phyloP scores from a whole-genome alignment of 2,329 filamentous ascomycete species.

The Botrytis elliptica region DNA sequence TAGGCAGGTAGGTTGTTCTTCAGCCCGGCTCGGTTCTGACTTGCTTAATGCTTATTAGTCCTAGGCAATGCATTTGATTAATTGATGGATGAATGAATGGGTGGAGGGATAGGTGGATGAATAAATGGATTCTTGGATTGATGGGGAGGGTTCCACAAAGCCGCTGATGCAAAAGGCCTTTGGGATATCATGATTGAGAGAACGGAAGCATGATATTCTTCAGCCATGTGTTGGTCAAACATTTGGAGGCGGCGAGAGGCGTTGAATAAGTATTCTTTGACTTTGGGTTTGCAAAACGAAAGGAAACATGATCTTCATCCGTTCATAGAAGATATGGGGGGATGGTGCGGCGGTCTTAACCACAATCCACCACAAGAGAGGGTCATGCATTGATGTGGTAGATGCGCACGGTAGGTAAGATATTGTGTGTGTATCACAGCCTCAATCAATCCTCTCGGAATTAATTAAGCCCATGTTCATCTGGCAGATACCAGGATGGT shows the following conservation, averaged over 20 bases:
- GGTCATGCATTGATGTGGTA: constrained; percentile 13
- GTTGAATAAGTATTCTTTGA: not conserved
- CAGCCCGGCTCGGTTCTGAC: constrained; percentile 9
- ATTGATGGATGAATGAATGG: not conserved
- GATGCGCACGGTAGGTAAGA: constrained; percentile 12
- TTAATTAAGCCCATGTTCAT: constrained; percentile 17
- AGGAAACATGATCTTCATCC: not conserved
- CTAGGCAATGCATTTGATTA: not conserved
- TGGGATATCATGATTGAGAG: not conserved
- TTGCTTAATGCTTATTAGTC: constrained; percentile 7
- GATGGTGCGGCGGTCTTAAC: constrained; percentile 10
- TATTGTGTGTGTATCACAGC: constrained; percentile 20
- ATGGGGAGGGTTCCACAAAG: not conserved
- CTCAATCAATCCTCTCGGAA: constrained; percentile 18
- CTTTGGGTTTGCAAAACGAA: not conserved
- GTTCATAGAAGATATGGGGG: not conserved
- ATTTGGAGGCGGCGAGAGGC: not conserved
- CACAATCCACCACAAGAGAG: constrained; percentile 1
- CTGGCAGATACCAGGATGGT: constrained; percentile 7
- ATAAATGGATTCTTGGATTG: not conserved
- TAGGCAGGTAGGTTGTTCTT: constrained; percentile 6
- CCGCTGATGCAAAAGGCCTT: not conserved
- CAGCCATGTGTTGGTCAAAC: constrained; percentile 1
- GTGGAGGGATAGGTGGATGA: not conserved
- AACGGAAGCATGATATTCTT: not conserved